Evolutionary conservation across 1,284 basidiomycete species (phyloP).

Genomic region (Ustilago trichophora): DNA sequence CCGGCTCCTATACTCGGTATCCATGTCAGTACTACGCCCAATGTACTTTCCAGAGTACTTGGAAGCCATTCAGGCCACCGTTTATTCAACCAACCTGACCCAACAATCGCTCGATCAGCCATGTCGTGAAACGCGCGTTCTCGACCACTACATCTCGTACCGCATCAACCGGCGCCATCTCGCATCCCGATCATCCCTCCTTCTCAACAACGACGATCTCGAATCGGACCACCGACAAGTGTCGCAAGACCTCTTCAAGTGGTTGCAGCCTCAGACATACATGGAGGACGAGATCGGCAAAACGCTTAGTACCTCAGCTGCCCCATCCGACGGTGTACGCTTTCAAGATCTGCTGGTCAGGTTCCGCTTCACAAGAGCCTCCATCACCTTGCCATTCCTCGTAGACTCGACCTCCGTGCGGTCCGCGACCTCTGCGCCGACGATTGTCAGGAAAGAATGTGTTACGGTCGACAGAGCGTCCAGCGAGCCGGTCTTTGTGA

Average conservation of each 20-base stretch:
- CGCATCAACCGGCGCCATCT: slow-evolving; percentile 25
- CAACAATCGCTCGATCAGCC: slow-evolving; percentile 8
- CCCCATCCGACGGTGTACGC: slow-evolving; percentile 4
- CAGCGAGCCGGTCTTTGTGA: slow-evolving; percentile 27
- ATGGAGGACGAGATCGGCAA: slow-evolving; percentile 43
- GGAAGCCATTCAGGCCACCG: slow-evolving; percentile 17
- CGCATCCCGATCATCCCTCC: slow-evolving; percentile 16
- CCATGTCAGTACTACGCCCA: slow-evolving; percentile 25
- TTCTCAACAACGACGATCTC: slow-evolving; percentile 40
- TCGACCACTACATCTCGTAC: slow-evolving; percentile 44
- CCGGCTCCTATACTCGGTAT: slow-evolving; percentile 28
- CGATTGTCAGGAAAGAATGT: slow-evolving; percentile 25
- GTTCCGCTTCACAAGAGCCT: slow-evolving; percentile 25
- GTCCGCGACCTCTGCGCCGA: neutral
- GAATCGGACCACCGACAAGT: slow-evolving; percentile 36
- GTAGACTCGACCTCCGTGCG: slow-evolving; percentile 4
- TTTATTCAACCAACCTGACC: slow-evolving; percentile 30
- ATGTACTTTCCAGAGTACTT: slow-evolving; percentile 30
- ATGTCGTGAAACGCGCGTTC: slow-evolving; percentile 29
- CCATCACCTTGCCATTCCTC: slow-evolving; percentile 27
- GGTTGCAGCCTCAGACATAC: slow-evolving; percentile 41
- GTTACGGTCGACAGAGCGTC: slow-evolving; percentile 8
- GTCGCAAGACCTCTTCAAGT: slow-evolving; percentile 40
- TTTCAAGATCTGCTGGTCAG: slow-evolving; percentile 31
- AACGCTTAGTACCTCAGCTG: neutral